Evolutionary conservation across 352 stramenopile genomes (phyloP).

Genomic region (Pythium sp.): DNA sequence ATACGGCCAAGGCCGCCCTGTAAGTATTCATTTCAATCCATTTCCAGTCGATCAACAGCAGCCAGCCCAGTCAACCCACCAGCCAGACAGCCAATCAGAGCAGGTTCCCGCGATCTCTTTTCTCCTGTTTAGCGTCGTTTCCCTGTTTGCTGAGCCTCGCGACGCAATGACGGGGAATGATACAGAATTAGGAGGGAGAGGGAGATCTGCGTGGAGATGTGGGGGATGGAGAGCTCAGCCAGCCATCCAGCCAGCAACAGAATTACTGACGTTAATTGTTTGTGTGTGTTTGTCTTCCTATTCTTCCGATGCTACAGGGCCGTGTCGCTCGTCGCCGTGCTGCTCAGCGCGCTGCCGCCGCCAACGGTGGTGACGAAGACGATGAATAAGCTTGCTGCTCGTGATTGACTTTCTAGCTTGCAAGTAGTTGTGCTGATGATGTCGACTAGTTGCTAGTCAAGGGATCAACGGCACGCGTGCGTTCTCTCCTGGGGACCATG

Average conservation of each 20-base stretch:
- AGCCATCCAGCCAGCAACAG: not conserved
- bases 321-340: conserved; percentile 95
- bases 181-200: not conserved
- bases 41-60: not conserved
- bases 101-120: conserved; percentile 2
- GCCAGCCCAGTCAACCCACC: not conserved
- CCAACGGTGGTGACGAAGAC: conserved; percentile 82
- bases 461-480: conserved; percentile 21
- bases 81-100: not conserved
- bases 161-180: not conserved
- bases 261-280: conserved; percentile 7
- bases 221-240: not conserved
- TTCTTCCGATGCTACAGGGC: conserved; percentile 43
- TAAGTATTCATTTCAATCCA: conserved; percentile 23
- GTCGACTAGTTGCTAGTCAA: conserved; percentile 25
- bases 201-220: not conserved
- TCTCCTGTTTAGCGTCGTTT: not conserved
- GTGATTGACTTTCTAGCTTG: conserved; percentile 20
- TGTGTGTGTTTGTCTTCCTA: not conserved
- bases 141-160: not conserved
- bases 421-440: conserved; percentile 17
- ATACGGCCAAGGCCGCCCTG: conserved; percentile 95
- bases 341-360: conserved; percentile 90
- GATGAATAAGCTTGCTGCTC: conserved; percentile 67
- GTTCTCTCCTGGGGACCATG: not conserved